phyloP scores from a whole-genome alignment of 2,329 filamentous ascomycete species.

The Spiromastix sp. region DNA sequence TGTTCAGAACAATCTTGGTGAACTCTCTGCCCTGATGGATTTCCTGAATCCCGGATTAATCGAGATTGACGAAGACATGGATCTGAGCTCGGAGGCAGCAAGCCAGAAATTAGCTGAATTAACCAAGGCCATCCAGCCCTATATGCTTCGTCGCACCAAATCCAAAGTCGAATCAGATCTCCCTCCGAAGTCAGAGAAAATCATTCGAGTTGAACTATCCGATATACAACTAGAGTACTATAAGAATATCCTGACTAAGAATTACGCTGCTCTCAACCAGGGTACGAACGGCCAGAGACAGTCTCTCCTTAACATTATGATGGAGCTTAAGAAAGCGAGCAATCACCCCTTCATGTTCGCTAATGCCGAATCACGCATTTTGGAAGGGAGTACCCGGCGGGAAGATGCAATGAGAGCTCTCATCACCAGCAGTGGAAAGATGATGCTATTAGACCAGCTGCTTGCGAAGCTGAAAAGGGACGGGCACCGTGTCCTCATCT shows the following conservation, averaged over 20 bases:
- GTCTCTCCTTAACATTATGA: conserved; percentile 95
- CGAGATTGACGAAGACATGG: conserved; percentile 82
- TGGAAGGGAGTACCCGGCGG: conserved; percentile 67
- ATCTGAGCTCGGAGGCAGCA: conserved; percentile 68
- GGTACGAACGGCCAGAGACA: conserved; percentile 86
- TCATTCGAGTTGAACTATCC: conserved; percentile 92
- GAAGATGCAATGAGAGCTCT: conserved; percentile 88
- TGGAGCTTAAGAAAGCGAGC: conserved; percentile 98
- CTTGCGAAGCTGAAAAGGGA: conserved; percentile 87
- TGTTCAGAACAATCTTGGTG: conserved; percentile 91
- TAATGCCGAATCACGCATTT: conserved; percentile 79
- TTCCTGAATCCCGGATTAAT: conserved; percentile 95
- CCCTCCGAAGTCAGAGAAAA: conserved; percentile 96
- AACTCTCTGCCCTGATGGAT: conserved; percentile 85
- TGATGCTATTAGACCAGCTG: conserved; percentile 97
- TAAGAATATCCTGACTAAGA: conserved; percentile 95
- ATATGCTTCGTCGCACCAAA: conserved; percentile 91
- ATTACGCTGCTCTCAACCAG: conserved; percentile 88
- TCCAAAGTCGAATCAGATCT: conserved; percentile 95
- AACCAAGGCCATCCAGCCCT: conserved; percentile 79
- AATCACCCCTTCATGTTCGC: conserved; percentile 98
- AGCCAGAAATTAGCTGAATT: conserved; percentile 79
- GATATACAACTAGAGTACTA: conserved; percentile 97
- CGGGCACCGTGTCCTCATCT: conserved; percentile 90
- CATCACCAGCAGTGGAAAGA: conserved; percentile 96